These are phyloP conservation scores for Aspergillus pseudoglaucus DNA, from an alignment of 2,329 filamentous ascomycete genomes.

Conservation along the genomic window DNA sequence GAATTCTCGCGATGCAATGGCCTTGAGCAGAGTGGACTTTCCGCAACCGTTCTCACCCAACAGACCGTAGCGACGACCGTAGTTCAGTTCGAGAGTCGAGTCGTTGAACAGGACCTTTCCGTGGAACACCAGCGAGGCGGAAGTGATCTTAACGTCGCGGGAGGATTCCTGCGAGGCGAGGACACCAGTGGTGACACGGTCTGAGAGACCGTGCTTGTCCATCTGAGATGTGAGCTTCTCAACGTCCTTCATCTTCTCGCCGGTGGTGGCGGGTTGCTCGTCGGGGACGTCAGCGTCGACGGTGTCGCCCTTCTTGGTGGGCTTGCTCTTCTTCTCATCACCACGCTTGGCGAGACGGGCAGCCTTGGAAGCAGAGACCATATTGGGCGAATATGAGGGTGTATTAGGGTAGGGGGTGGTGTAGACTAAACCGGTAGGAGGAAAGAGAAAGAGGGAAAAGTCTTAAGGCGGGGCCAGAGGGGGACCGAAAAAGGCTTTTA, in stretches of 20 bases:
- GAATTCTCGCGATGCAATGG: constrained; percentile 87
- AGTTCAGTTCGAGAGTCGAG: constrained; percentile 86
- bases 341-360: constrained; percentile 62
- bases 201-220: constrained; percentile 92
- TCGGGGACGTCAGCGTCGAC: constrained; percentile 54
- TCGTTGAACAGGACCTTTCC: constrained; percentile 93
- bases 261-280: constrained; percentile 63
- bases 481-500: constrained; percentile 15
- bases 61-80: constrained; percentile 86
- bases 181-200: constrained; percentile 97
- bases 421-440: constrained; percentile 9
- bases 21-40: constrained; percentile 95
- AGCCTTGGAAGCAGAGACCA: constrained; percentile 65
- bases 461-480: constrained; percentile 23
- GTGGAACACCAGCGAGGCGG: constrained; percentile 91
- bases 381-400: constrained; percentile 26
- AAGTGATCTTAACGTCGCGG: constrained; percentile 96
- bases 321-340: constrained; percentile 67
- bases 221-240: constrained; percentile 86
- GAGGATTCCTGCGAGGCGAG: constrained; percentile 75
- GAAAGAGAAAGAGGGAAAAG: constrained; percentile 23
- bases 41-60: constrained; percentile 98
- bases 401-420: constrained; percentile 6
- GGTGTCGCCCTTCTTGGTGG: constrained; percentile 56
- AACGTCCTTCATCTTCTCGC: constrained; percentile 69